Evolutionary conservation across 345 rosid genomes (phyloP).

Genomic region (Murraya paniculata): DNA sequence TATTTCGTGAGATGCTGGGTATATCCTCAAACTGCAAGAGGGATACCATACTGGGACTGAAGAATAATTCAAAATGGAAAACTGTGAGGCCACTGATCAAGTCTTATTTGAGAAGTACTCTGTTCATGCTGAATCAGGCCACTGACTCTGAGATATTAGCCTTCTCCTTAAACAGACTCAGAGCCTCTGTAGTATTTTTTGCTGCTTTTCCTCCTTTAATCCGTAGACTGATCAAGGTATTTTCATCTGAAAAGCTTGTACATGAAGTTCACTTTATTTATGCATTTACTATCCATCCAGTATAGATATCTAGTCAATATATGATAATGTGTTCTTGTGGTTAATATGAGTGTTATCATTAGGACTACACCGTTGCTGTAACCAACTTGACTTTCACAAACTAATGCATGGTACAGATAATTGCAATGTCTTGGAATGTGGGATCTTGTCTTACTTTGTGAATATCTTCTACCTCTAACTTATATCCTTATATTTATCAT

Average conservation of each 20-base stretch:
- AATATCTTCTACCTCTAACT: background rate
- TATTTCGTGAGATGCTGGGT: constrained; percentile 59
- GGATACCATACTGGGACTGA: constrained; percentile 61
- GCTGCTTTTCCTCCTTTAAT: constrained; percentile 67
- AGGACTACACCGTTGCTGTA: background rate
- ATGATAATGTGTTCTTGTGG: background rate
- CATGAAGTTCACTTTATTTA: background rate
- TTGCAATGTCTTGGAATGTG: constrained; percentile 7
- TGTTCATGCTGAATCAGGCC: constrained; percentile 63
- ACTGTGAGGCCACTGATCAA: constrained; percentile 61
- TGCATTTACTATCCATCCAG: background rate
- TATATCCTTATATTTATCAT: background rate
- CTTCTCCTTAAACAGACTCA: constrained; percentile 54
- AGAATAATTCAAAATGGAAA: constrained; percentile 69
- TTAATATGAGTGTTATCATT: background rate
- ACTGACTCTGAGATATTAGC: constrained; percentile 59
- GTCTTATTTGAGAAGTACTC: constrained; percentile 71
- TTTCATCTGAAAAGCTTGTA: background rate
- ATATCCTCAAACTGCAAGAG: constrained; percentile 48
- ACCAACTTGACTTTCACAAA: background rate
- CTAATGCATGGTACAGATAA: background rate
- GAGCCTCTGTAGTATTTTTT: constrained; percentile 52
- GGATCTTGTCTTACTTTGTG: background rate
- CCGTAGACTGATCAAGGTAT: constrained; percentile 70
- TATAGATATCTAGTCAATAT: background rate